These are phyloP conservation scores for Yamadazyma blattariae DNA, from an alignment of 1,139 yeast species.

Conservation along the genomic window DNA sequence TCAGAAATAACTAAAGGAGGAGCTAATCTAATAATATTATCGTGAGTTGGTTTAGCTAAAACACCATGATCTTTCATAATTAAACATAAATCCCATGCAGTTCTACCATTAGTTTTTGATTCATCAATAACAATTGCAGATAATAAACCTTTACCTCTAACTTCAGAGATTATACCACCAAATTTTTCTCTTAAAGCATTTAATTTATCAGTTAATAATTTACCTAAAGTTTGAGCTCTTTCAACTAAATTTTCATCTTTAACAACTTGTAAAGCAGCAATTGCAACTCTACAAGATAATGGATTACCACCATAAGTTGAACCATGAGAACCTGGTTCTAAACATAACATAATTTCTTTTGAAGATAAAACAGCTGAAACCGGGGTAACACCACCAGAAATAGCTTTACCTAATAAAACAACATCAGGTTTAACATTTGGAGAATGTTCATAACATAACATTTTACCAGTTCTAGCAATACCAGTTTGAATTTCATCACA, in stretches of 20 bases:
- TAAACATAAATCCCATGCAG: constrained; percentile 95
- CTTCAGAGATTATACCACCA: constrained; percentile 78
- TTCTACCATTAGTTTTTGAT: constrained; percentile 77
- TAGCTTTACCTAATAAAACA: constrained; percentile 87
- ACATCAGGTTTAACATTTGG: constrained; percentile 80
- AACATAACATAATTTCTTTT: constrained; percentile 81
- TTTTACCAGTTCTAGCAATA: constrained; percentile 93
- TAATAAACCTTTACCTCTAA: constrained; percentile 88
- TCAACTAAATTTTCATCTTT: constrained; percentile 83
- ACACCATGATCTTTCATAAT: constrained; percentile 87
- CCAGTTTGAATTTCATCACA: constrained; percentile 99
- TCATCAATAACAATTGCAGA: constrained; percentile 92
- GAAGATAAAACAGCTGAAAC: constrained; percentile 90
- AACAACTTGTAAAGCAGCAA: constrained; percentile 90
- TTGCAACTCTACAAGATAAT: constrained; percentile 88
- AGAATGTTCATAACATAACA: constrained; percentile 88
- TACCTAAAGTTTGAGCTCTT: constrained; percentile 72
- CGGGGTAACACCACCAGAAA: constrained; percentile 93
- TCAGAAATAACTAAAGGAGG: constrained; percentile 93
- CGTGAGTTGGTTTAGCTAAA: constrained; percentile 96
- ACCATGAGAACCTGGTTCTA: constrained; percentile 96
- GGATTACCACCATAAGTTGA: constrained; percentile 99
- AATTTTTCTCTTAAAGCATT: constrained; percentile 57
- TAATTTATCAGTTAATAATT: constrained; percentile 64
- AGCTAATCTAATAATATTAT: constrained; percentile 90